Conservation (phyloP, 2,329 filamentous ascomycete genomes). For the Fusarium newnesense region DNA sequence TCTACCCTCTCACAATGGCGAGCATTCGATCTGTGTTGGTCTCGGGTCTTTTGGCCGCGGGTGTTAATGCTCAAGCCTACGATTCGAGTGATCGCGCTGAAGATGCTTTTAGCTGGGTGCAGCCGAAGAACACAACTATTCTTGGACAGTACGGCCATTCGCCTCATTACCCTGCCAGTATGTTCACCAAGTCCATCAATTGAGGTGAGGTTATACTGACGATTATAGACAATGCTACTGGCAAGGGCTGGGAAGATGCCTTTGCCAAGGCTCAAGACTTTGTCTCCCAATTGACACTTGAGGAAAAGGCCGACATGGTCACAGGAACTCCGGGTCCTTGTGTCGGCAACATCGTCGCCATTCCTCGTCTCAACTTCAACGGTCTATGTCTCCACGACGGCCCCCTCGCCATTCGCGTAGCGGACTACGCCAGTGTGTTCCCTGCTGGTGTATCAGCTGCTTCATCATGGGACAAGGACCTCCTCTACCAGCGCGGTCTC, state of each 20-base stretch:
- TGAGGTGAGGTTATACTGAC: constrained; percentile 10
- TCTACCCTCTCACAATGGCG: constrained; percentile 30
- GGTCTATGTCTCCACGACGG: constrained; percentile 56
- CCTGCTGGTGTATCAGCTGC: constrained; percentile 71
- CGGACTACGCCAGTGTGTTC: constrained; percentile 59
- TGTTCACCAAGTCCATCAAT: constrained; percentile 16
- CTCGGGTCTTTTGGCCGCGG: constrained; percentile 47
- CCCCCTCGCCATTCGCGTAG: constrained; percentile 45
- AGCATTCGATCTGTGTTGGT: constrained; percentile 50
- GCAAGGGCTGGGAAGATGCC: constrained; percentile 51
- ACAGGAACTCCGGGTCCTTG: constrained; percentile 49
- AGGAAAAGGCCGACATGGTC: constrained; percentile 49
- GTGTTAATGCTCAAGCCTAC: constrained; percentile 44
- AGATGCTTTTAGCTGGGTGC: constrained; percentile 52
- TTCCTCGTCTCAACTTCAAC: constrained; percentile 54
- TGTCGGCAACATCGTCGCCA: constrained; percentile 51
- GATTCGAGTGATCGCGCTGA: constrained; percentile 35
- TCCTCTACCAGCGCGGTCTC: constrained; percentile 71
- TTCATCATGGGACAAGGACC: constrained; percentile 72
- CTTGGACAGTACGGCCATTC: constrained; percentile 54
- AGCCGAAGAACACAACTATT: constrained; percentile 55
- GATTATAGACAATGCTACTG: constrained; percentile 49
- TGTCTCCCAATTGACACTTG: constrained; percentile 43
- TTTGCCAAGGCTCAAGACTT: constrained; percentile 51
- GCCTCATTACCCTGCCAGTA: constrained; percentile 52